These are phyloP conservation scores for Cutaneotrichosporon arboriforme DNA, from an alignment of 1,284 basidiomycete species.

Conservation along the genomic window DNA sequence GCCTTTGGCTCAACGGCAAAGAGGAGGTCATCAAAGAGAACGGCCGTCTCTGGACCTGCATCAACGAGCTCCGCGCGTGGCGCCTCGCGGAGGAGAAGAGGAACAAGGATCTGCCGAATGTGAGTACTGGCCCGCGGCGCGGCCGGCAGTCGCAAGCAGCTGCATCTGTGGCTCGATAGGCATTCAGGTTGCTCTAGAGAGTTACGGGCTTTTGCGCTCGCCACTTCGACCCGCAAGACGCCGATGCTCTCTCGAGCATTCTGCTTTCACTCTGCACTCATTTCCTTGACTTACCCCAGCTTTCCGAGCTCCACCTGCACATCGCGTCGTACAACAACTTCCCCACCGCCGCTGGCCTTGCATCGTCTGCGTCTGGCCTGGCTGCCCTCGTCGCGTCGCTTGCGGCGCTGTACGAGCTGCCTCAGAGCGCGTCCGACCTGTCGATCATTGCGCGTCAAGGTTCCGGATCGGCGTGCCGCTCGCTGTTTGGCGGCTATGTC, in stretches of 20 bases:
- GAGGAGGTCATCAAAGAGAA: conserved; percentile 81
- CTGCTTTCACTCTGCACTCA: no score
- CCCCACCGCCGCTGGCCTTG: conserved; percentile 95
- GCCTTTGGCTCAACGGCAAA: conserved; percentile 89
- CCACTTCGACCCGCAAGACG: no score
- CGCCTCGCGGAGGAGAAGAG: conserved; percentile 69
- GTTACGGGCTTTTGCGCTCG: no score
- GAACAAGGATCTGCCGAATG: conserved; percentile 61
- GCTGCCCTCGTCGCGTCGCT: conserved; percentile 90
- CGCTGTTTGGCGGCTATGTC: conserved; percentile 94
- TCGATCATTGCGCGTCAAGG: conserved; percentile 94
- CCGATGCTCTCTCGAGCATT: no score
- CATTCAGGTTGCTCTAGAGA: no score
- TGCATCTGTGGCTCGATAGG: no score
- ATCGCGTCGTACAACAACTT: conserved; percentile 98
- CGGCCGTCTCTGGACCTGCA: conserved; percentile 77
- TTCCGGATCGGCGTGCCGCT: conserved; percentile 94
- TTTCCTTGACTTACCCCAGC: conserved; percentile 47
- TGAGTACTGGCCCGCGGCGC: conserved; percentile 40
- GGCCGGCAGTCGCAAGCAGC: no score
- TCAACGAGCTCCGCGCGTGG: conserved; percentile 77
- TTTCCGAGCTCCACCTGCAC: conserved; percentile 69
- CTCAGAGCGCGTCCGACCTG: conserved; percentile 62
- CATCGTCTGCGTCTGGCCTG: conserved; percentile 94
- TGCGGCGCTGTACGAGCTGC: conserved; percentile 77